Conservation (phyloP, 2,329 filamentous ascomycete genomes). For the Didymella sp. region DNA sequence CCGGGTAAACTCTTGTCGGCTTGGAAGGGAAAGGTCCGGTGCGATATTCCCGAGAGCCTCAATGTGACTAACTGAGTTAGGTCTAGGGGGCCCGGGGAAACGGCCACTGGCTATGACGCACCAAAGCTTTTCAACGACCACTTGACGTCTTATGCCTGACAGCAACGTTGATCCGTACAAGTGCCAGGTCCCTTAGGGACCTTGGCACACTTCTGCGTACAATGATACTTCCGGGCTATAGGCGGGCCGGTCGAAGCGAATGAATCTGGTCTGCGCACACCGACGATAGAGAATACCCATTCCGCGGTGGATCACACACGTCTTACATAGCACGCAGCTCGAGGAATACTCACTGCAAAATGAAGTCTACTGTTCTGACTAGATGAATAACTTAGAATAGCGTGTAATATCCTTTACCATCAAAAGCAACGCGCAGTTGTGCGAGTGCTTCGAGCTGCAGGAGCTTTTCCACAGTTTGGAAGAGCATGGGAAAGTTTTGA, state of each 20-base stretch:
- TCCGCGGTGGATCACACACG: too few species aligned
- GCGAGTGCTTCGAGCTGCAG: background rate
- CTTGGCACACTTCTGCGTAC: background rate
- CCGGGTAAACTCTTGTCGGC: slow-evolving; percentile 18
- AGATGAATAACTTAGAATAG: too few species aligned
- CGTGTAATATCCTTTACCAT: too few species aligned
- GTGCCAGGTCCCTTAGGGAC: background rate
- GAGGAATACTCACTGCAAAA: too few species aligned
- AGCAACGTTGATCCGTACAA: background rate
- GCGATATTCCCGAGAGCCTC: slow-evolving; percentile 9
- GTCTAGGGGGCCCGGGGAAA: background rate
- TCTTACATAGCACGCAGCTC: too few species aligned
- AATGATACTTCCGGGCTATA: background rate
- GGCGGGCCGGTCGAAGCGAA: background rate
- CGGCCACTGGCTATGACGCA: slow-evolving; percentile 5
- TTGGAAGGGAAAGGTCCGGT: background rate
- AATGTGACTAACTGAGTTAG: background rate
- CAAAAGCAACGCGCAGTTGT: background rate
- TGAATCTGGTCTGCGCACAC: background rate
- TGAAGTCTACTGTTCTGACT: background rate
- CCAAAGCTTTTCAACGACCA: background rate
- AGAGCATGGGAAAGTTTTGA: background rate
- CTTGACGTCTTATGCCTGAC: background rate
- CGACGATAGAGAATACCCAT: background rate
- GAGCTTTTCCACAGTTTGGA: background rate